Conservation (phyloP, 768 basidiomycete genomes). For the Mycena epipterygia region DNA sequence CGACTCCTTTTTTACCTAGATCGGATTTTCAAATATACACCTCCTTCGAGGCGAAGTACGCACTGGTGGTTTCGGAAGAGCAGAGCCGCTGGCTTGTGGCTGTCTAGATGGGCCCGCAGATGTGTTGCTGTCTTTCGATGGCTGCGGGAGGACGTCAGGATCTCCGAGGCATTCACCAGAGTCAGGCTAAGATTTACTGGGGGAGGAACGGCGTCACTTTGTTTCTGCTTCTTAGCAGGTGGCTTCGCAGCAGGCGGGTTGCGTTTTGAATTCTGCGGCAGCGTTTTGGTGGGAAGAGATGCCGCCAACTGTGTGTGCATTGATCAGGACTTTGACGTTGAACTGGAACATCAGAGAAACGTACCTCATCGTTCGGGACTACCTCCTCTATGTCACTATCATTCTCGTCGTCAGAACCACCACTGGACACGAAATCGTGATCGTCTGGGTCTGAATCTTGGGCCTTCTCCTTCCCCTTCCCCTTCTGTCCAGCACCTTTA, state of each 20-base stretch:
- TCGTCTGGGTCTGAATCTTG: background rate
- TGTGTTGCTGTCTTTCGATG: too few species aligned
- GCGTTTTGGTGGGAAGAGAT: background rate
- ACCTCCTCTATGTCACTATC: slow-evolving; percentile 4
- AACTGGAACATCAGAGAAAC: too few species aligned
- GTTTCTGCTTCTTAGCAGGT: background rate
- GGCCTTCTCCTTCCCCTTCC: background rate
- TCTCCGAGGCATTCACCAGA: background rate
- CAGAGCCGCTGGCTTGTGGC: too few species aligned
- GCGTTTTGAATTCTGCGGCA: background rate
- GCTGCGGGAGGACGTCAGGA: background rate
- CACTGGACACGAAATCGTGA: background rate
- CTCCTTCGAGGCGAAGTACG: too few species aligned
- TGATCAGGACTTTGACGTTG: background rate
- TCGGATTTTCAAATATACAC: background rate
- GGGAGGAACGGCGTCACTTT: background rate
- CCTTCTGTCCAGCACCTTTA: too few species aligned
- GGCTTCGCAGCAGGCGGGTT: background rate
- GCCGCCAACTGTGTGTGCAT: background rate
- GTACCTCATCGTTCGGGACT: background rate
- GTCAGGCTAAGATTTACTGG: background rate
- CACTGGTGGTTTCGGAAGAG: background rate
- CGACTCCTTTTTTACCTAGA: background rate
- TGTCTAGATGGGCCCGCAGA: too few species aligned
- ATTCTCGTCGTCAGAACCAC: background rate